Percentiles rank a stretch among this genome's conserved stretches.
Conservation (phyloP, 306 rosid species). For the Vigna hirtella region DNA sequence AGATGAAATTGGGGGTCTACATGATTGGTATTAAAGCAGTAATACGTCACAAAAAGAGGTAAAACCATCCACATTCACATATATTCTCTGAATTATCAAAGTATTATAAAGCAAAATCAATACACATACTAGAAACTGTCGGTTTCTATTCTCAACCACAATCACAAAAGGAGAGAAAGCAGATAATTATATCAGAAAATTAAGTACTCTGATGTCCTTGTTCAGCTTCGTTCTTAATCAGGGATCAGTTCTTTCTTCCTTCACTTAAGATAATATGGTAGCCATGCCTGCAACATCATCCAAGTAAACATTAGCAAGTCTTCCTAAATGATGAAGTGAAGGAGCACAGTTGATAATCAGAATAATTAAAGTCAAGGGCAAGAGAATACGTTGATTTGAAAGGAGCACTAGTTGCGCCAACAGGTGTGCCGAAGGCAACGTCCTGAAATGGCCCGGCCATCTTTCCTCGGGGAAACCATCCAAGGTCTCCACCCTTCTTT, state of each 20-base stretch:
- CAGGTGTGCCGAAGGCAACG: slow-evolving; percentile 79
- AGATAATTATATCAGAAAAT: slow-evolving; percentile 31
- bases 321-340: slow-evolving; percentile 8
- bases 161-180: slow-evolving; percentile 20
- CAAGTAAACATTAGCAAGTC: slow-evolving; percentile 23
- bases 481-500: slow-evolving; percentile 97
- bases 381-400: slow-evolving; percentile 88
- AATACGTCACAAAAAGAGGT: not conserved
- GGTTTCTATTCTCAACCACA: slow-evolving; percentile 47
- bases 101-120: slow-evolving; percentile 35
- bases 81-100: slow-evolving; percentile 21
- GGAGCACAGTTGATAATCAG: slow-evolving; percentile 15
- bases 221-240: slow-evolving; percentile 32
- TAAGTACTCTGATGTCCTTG: slow-evolving; percentile 37
- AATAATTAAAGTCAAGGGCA: not conserved
- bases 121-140: slow-evolving; percentile 36
- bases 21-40: not conserved
- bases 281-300: slow-evolving; percentile 78
- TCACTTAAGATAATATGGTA: slow-evolving; percentile 89
- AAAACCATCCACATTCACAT: slow-evolving; percentile 44
- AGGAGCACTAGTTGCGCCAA: slow-evolving; percentile 90
- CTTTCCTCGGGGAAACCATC: slow-evolving; percentile 99
- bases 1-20: not conserved
- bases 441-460: slow-evolving; percentile 99
- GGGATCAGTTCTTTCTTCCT: slow-evolving; percentile 86